Conservation (phyloP, 306 rosid species). For the Vigna mungo region DNA sequence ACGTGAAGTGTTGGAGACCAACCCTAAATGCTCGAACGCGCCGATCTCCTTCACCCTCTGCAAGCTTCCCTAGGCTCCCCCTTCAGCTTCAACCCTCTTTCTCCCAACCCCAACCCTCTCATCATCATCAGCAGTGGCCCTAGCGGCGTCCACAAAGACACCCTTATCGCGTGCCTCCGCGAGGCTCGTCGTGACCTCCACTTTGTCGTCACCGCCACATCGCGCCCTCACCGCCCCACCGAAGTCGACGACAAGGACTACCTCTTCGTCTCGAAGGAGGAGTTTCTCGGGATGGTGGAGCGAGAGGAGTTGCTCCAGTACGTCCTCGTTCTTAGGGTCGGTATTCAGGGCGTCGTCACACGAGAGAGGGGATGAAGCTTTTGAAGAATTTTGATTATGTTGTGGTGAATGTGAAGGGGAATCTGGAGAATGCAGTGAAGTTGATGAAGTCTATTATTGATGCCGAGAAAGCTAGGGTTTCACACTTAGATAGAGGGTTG, state of each 20-base stretch:
- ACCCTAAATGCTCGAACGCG: constrained; percentile 37
- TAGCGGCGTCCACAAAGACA: constrained; percentile 93
- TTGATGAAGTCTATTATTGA: constrained; percentile 74
- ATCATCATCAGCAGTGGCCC: constrained; percentile 85
- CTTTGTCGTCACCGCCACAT: constrained; percentile 88
- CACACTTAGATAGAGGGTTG: constrained; percentile 29
- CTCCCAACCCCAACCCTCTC: constrained; percentile 68
- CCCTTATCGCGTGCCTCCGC: constrained; percentile 66
- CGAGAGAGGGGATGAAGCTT: constrained; percentile 89
- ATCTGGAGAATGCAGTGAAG: constrained; percentile 76
- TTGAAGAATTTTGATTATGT: constrained; percentile 79
- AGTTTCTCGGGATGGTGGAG: constrained; percentile 67
- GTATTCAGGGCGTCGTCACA: constrained; percentile 87
- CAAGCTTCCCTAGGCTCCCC: constrained; percentile 74
- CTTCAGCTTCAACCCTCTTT: constrained; percentile 64
- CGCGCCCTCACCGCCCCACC: constrained; percentile 63
- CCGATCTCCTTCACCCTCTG: constrained; percentile 74
- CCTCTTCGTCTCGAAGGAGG: constrained; percentile 71
- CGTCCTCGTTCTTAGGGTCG: constrained; percentile 83
- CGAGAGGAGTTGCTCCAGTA: constrained; percentile 76
- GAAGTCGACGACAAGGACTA: constrained; percentile 83
- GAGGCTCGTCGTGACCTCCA: constrained; percentile 62
- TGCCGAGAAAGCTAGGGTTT: constrained; percentile 93
- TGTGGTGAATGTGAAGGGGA: constrained; percentile 84
- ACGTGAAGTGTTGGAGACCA: too few relatives aligned